Conservation (phyloP, 2,329 filamentous ascomycete species). For the Nemania sp. region DNA sequence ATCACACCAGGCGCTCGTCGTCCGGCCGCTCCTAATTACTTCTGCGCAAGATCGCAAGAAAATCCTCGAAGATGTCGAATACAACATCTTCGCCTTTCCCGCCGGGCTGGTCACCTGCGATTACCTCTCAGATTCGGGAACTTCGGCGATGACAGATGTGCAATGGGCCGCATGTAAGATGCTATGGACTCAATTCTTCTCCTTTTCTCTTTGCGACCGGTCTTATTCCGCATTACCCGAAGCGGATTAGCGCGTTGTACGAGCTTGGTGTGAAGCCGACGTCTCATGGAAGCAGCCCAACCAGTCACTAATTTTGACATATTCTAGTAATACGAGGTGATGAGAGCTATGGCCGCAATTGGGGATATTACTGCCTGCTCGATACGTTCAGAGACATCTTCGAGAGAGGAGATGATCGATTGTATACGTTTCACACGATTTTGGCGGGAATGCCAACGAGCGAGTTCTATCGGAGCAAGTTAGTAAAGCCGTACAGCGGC, state of each 20-base stretch:
- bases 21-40: constrained; percentile 10
- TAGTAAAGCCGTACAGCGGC: constrained; percentile 16
- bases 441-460: constrained; percentile 12
- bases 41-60: constrained; percentile 14
- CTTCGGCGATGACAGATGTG: constrained; percentile 35
- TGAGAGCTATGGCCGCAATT: constrained; percentile 36
- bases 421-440: constrained; percentile 9
- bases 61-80: constrained; percentile 24
- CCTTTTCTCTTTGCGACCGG: not conserved
- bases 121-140: constrained; percentile 34
- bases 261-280: no score
- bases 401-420: constrained; percentile 25
- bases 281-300: no score
- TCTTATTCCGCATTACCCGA: not conserved
- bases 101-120: constrained; percentile 32
- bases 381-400: constrained; percentile 34
- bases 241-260: no score
- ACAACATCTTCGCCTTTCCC: constrained; percentile 25
- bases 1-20: not conserved
- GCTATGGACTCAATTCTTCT: not conserved
- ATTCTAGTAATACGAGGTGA: constrained; percentile 32
- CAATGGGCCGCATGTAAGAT: constrained; percentile 34
- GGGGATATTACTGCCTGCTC: constrained; percentile 34
- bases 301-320: no score
- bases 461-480: constrained; percentile 19